Base-by-base conservation (phyloP, 768 basidiomycete genomes). In the Boletus pseudopeckii region DNA sequence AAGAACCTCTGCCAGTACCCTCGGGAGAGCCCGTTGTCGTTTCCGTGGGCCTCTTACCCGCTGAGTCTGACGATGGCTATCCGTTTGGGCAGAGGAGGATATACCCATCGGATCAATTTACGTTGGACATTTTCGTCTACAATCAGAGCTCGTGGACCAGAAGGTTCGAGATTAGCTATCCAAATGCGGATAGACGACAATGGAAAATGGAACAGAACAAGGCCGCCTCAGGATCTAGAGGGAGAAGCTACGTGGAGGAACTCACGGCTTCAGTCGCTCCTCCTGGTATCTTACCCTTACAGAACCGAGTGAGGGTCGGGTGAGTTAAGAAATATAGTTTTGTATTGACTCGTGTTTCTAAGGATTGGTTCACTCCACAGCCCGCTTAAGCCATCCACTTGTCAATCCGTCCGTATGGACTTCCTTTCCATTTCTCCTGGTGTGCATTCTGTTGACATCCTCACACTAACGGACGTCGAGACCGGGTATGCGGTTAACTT, bases 341-440 rank as follows among this genome's bases (percentile, higher is more conserved):
- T 34, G 26, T n/a, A 15, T 43, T 48, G 8, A 15, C 45, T 33
- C 18, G 13, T 17, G 14, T 51, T 48, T 37, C 43, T 58, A 36
- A 59, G 7, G 17, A 45, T 44, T 11, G n/a, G 34, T 43, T 32
- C 18, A 34, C 14, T 55, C 26, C 50, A 10, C 58, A 92, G 90
- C 11, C 91, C 91, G 13, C 75, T 93, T 18, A 76, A 81, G n/a
- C 87, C 91, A 4, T 82, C 83, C 11, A 85, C 89, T 1, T 91
- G 90, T 64, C 91, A 93, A 67, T 90, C 88, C 18, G 88, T 93
- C 24, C 76, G 89, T 38, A 91, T 94, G 86, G 80, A 86, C 54
- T 92, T 93, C 62, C 71, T 94, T 43, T 90, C 92, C 3, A 73
- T 94, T 45, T 78, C 81, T 8, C 85, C 90, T 18, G 92, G 92